phyloP scores from a whole-genome alignment of 73 alveolate genomes.

The Paramecium sexaurelia region DNA sequence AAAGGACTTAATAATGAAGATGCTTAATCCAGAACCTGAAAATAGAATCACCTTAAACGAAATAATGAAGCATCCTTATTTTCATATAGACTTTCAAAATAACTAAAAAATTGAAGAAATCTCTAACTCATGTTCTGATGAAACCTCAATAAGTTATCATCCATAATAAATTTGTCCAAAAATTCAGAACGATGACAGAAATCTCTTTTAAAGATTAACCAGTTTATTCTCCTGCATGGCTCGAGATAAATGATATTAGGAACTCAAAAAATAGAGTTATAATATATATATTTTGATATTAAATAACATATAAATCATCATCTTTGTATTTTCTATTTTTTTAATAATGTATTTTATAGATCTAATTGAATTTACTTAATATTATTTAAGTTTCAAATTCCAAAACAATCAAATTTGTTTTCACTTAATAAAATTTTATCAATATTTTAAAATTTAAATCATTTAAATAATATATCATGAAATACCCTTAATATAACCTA shows the following conservation, averaged over 20 bases:
- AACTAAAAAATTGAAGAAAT: background rate
- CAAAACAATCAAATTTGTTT: no score
- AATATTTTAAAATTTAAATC: no score
- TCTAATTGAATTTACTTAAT: no score
- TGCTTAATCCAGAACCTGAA: background rate
- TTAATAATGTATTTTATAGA: no score
- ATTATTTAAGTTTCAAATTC: no score
- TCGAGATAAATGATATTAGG: background rate
- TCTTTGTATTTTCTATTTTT: no score
- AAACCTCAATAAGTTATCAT: conserved; percentile 1
- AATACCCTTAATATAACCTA: no score
- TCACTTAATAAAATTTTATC: no score
- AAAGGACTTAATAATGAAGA: background rate
- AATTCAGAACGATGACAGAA: background rate
- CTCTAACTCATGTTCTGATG: background rate
- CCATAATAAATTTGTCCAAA: background rate
- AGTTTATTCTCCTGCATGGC: background rate
- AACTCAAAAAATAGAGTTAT: background rate
- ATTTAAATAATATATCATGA: no score
- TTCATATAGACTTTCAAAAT: background rate
- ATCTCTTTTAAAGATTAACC: background rate
- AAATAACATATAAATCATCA: no score
- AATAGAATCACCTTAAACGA: background rate
- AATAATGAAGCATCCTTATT: background rate
- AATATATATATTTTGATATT: background rate